Base-by-base conservation (phyloP, 129 eudicot species). In the Cynara cardunculus region DNA sequence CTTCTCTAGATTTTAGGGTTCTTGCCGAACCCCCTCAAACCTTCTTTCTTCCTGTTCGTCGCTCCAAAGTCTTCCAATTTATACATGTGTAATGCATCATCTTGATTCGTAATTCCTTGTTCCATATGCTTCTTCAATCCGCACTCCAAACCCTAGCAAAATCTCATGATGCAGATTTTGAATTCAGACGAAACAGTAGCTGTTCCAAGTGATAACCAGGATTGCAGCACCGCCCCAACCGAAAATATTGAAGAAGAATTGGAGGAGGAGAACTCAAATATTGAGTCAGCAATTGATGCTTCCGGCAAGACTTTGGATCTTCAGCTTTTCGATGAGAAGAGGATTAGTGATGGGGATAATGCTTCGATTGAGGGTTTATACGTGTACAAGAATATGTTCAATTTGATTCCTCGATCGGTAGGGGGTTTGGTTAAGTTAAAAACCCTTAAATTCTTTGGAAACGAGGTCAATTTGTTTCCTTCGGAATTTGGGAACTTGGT, bases 381-480 rank as follows among this genome's bases (percentile, higher is more conserved):
- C 70, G 19, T 90, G 69, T 95, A 92, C 74, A 90, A 87, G 81
- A 95, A 95, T 44, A 88, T 76, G 70, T 89, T 90, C 46, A 92
- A 90, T 89, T 92, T 95, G 87, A 89, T 95, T 19, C 97, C 99
- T 0, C 78, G 87, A 61, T 84, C 88, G 2, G 82, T 90, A 34
- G 94, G 91, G 22, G 86, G 88, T 25, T 72, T 92, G 16, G 84
- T 85, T 71, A 83, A 84, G 81, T 76, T 95, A 72, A 95, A 87
- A 80, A 92, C 88, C 5, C 78, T 95, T 11, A 95, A 95, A 25
- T 92, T 89, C 46, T 92, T 92, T 31, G 94, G 90, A 18, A 95
- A 95, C 66, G 97, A 90, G 68, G 76, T 92, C 37, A 92, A 91
- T 80, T 77, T 95, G 89, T 91, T 92, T 70, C 94, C 97, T 4